These are phyloP conservation scores for Leccinum pseudoinsigne DNA, from an alignment of 1,284 basidiomycete genomes.

Conservation along the genomic window DNA sequence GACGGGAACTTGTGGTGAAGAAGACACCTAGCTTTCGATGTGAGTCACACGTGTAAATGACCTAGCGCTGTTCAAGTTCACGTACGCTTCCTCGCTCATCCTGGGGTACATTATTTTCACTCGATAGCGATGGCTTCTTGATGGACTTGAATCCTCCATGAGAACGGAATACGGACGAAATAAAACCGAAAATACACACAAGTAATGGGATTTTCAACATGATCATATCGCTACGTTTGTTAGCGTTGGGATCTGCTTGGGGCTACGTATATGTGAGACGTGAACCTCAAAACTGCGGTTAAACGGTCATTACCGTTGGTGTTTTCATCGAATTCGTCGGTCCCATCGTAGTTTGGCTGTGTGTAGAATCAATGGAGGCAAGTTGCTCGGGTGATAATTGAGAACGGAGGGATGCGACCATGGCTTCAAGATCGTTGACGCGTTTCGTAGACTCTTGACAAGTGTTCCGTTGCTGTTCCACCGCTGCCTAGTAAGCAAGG, in stretches of 20 bases:
- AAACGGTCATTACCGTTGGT: conserved; percentile 14
- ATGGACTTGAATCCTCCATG: conserved; percentile 11
- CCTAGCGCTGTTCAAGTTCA: neutral
- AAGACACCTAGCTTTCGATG: conserved; percentile 1
- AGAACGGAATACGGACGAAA: conserved; percentile 2
- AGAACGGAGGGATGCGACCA: conserved; percentile 19
- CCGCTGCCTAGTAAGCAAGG: conserved; percentile 12
- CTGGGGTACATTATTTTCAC: conserved; percentile 6
- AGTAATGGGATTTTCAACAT: conserved; percentile 26
- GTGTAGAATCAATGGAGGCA: conserved; percentile 15
- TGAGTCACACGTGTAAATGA: neutral
- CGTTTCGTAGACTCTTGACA: conserved; percentile 18
- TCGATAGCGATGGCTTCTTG: conserved; percentile 8
- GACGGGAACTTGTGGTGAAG: conserved; percentile 4
- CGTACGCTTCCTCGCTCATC: conserved; percentile 17
- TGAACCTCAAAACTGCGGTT: neutral
- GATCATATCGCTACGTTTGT: conserved; percentile 26
- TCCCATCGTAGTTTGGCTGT: neutral
- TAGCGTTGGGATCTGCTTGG: conserved; percentile 5
- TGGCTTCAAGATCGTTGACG: conserved; percentile 22
- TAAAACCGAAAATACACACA: conserved; percentile 14
- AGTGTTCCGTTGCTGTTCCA: conserved; percentile 18
- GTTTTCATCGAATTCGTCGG: conserved; percentile 1
- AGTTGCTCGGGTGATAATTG: conserved; percentile 25
- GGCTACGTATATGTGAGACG: conserved; percentile 18